Evolutionary conservation across 1,284 basidiomycete genomes (phyloP), one percentile per base, ranked within the genome.

Genomic region (Gymnopus androsaceus): DNA sequence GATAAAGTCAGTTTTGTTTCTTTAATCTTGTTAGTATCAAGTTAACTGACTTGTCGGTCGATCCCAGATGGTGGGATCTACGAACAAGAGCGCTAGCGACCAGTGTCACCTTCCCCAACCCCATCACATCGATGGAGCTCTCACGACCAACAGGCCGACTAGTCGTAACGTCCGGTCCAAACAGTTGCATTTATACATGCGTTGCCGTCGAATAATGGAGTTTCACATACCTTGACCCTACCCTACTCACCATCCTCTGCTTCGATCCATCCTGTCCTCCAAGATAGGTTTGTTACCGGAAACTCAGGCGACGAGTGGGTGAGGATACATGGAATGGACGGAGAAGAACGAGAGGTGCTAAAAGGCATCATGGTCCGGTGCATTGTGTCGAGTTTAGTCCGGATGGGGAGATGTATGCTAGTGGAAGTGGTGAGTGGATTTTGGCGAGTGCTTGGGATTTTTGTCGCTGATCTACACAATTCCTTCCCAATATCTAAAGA

Each of bases 311-410:
- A 99, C 71, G 95, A 97, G 61, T 99, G 97, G 97, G 95, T 99
- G 21, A 80, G 96, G 40, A 86, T 98, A 31, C 95, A 98, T 68
- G 90, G 92, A 40, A 87, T 94, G 66, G 84, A 89, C 15, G 96
- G 93, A 1, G 83, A 88, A 67, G 94, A 98, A 75, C 76, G 84
- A 60, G 96, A 98, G 59, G 84, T 98, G 54, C 82, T 96, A 64
- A 98, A 98, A 72, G 96, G 96, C 97, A 99, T 69, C 96, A 99
- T 69, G 96, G 96, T 14, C 95, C 96, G 12, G 96, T 97, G 11
- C 94, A 97, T 66, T 93, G 90, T 58, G 91, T 97, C 38, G 88
- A 91, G 63, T 99, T 91, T 74, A 92, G 90, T 67, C 97, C 96
- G 0, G 96, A 99, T 70, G 97, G 96, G n/a, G 95, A 99, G 77